Conservation (phyloP, 1,284 basidiomycete genomes). For the Tremellales sp. region DNA sequence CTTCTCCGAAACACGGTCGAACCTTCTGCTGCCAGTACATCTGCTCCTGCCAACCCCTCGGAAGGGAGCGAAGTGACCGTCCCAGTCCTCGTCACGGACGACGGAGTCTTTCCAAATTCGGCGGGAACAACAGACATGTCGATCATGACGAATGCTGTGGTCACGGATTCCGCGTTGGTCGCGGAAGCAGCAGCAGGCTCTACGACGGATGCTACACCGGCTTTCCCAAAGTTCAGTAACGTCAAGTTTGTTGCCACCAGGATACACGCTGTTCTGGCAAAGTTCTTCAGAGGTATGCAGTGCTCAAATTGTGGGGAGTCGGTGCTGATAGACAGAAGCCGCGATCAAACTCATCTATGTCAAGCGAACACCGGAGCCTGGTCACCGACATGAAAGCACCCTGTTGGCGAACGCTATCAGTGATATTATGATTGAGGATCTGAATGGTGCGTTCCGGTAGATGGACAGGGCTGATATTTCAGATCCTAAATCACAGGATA, state of each 20-base stretch:
- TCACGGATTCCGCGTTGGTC: no score
- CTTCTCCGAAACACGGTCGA: constrained; percentile 62
- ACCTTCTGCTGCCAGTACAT: constrained; percentile 12
- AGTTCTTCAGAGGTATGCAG: constrained; percentile 79
- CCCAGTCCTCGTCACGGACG: constrained; percentile 18
- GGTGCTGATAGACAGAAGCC: constrained; percentile 53
- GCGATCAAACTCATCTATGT: constrained; percentile 79
- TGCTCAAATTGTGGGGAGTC: not conserved
- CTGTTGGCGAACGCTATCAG: constrained; percentile 68
- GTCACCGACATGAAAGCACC: constrained; percentile 73
- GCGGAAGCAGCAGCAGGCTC: not conserved
- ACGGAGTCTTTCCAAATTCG: constrained; percentile 10
- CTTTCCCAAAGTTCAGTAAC: constrained; percentile 54
- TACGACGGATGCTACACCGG: not conserved
- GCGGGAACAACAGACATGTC: constrained; percentile 4
- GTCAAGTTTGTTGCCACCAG: constrained; percentile 77
- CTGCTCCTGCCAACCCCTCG: constrained; percentile 9
- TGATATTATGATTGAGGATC: constrained; percentile 66
- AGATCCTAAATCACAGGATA: not conserved
- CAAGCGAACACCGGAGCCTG: constrained; percentile 68
- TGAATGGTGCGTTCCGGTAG: constrained; percentile 47
- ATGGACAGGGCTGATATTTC: not conserved
- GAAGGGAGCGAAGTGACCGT: no score
- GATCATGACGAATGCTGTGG: no score
- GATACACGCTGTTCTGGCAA: constrained; percentile 70